Evolutionary conservation across 306 rosid species (phyloP).

Genomic region (Senna tora): DNA sequence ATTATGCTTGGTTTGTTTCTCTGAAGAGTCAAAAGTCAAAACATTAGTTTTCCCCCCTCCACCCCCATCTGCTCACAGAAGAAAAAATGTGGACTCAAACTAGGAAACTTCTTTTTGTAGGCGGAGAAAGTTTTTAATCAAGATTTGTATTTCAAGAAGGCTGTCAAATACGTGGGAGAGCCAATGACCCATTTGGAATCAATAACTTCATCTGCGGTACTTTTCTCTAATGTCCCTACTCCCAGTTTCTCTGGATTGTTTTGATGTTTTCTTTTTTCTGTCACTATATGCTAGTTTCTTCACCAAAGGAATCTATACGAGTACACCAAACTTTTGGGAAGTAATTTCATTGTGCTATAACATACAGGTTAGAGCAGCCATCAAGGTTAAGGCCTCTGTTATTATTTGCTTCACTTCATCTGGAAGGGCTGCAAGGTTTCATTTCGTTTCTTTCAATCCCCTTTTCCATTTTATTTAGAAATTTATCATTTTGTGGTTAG

Average conservation of each 20-base stretch:
- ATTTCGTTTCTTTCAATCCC: neutral
- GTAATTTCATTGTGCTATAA: constrained; percentile 31
- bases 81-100: neutral
- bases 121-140: constrained; percentile 94
- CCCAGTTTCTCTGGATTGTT: constrained; percentile 5
- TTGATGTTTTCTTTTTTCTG: neutral
- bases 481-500: neutral
- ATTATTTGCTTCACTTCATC: constrained; percentile 92
- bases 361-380: constrained; percentile 86
- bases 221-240: neutral
- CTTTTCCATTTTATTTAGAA: constrained; percentile 32
- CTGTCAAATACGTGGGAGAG: constrained; percentile 87
- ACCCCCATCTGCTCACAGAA: neutral
- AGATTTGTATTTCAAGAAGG: constrained; percentile 84
- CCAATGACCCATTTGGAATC: constrained; percentile 95
- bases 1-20: neutral
- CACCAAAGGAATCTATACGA: neutral
- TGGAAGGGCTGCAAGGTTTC: constrained; percentile 91
- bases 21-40: neutral
- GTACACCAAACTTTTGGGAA: constrained; percentile 10
- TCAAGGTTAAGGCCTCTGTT: constrained; percentile 92
- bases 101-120: constrained; percentile 46
- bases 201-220: constrained; percentile 91
- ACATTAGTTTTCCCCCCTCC: constrained; percentile 3
- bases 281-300: neutral